Conservation (phyloP, 2,329 filamentous ascomycete species). For the Aurifilum marmelostoma region DNA sequence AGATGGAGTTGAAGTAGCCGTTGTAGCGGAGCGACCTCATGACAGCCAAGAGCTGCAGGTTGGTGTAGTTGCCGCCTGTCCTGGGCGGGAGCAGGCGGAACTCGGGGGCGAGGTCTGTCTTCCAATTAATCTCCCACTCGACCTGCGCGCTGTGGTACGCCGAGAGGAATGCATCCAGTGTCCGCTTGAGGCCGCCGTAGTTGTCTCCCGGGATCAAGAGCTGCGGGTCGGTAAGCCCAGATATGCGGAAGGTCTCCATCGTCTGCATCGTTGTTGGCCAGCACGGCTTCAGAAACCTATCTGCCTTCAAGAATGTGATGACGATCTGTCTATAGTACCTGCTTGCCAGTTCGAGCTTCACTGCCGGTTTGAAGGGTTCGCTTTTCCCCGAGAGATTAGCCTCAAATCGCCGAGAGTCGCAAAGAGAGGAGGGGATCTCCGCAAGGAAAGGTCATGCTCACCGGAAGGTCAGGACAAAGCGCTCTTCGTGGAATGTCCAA, state of each 20-base stretch:
- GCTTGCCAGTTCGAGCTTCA: constrained; percentile 53
- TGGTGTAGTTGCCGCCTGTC: constrained; percentile 46
- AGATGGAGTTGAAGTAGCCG: constrained; percentile 62
- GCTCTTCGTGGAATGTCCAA: constrained; percentile 55
- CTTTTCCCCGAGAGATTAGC: constrained; percentile 28
- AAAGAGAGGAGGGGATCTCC: not conserved
- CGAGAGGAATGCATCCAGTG: constrained; percentile 58
- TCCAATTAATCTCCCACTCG: constrained; percentile 57
- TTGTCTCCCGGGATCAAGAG: constrained; percentile 57
- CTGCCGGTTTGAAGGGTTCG: constrained; percentile 38
- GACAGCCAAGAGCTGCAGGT: constrained; percentile 58
- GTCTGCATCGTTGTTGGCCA: constrained; percentile 61
- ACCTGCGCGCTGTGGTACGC: constrained; percentile 55
- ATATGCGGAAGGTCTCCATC: constrained; percentile 55
- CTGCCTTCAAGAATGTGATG: constrained; percentile 56
- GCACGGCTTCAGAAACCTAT: constrained; percentile 59
- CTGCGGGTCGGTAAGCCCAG: constrained; percentile 55
- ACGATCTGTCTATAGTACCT: constrained; percentile 58
- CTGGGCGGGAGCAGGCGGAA: constrained; percentile 54
- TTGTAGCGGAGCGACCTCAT: constrained; percentile 61
- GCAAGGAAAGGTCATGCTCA: constrained; percentile 31
- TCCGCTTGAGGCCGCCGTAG: constrained; percentile 58
- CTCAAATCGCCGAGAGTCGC: no score
- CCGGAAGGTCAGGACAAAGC: constrained; percentile 60
- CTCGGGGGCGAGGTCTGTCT: constrained; percentile 51